Evolutionary conservation across 345 rosid species (phyloP), one percentile per base, ranked within the genome.

Genomic region (Limnanthes douglasii): DNA sequence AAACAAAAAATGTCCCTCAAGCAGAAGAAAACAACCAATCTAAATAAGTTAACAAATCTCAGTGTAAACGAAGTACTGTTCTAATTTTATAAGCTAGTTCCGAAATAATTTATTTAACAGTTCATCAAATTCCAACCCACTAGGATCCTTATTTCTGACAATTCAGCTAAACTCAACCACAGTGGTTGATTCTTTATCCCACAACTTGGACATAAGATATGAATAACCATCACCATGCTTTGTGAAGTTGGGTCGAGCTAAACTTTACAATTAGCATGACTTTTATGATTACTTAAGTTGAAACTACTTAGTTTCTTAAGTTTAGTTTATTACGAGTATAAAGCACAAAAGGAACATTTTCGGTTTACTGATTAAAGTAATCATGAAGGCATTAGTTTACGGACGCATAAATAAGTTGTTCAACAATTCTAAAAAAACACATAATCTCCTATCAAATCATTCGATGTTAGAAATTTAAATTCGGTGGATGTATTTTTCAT

Each of bases 1-100:
- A 25, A 40, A 46, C 25, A 36, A 18, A 22, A 43, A 21, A 60
- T 43, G 39, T 60, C 41, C 50, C 11, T 11, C 15, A 37, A 17
- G 16, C 38, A 12, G 30, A 26, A 17, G 11, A 45, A 7, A 31
- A 7, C 36, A 5, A 31, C 4, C 16, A 22, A 15, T 17, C n/a
- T 18, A 19, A 13, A 27, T 31, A 24, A 48, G 25, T 4, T 23
- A 13, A 43, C 38, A 34, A 25, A 42, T 20, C 40, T 7, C 34
- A 30, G 5, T 30, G 6, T 10, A 5, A 10, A 10, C 18, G 18
- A 6, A 26, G 14, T 17, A 25, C 18, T 4, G 24, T 1, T 4
- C 5, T 20, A 6, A 11, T 6, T 37, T 13, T 4, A 6, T 18
- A 18, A 31, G 18, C 41, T 10, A 18, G 11, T 32, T 16, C 5